phyloP scores from a whole-genome alignment of 129 eudicot species.

The Arctium lappa region DNA sequence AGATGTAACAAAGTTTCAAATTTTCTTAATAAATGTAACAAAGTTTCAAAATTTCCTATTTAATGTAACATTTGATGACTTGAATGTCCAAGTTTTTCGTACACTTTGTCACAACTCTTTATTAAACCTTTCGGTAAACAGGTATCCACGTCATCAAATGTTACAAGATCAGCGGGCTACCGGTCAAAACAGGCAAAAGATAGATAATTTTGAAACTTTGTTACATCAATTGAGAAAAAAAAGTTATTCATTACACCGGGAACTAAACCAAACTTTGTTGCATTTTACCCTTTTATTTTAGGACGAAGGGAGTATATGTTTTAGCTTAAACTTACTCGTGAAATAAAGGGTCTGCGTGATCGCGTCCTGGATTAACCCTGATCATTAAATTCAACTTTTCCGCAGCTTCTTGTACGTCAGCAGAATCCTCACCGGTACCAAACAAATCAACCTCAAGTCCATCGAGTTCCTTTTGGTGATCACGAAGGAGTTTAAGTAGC shows the following conservation, averaged over 20 bases:
- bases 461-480: conserved; percentile 66
- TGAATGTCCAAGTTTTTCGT: neutral
- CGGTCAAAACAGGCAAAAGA: neutral
- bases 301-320: neutral
- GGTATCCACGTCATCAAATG: neutral
- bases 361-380: conserved; percentile 90
- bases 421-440: conserved; percentile 90
- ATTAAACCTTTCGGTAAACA: neutral
- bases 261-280: neutral
- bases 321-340: conserved; percentile 63
- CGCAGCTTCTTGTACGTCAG: conserved; percentile 69
- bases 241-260: neutral
- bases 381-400: conserved; percentile 53
- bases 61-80: neutral
- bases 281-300: neutral
- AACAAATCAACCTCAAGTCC: conserved; percentile 80
- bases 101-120: neutral
- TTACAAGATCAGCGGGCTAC: neutral
- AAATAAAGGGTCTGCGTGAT: conserved; percentile 90
- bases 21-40: too few relatives aligned
- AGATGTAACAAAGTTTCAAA: neutral
- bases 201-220: too few relatives aligned
- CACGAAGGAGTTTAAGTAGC: conserved; percentile 67
- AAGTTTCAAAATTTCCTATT: neutral
- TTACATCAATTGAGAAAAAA: neutral